phyloP scores from a whole-genome alignment of 805 yeast genomes.

The Yamadazyma olivae region DNA sequence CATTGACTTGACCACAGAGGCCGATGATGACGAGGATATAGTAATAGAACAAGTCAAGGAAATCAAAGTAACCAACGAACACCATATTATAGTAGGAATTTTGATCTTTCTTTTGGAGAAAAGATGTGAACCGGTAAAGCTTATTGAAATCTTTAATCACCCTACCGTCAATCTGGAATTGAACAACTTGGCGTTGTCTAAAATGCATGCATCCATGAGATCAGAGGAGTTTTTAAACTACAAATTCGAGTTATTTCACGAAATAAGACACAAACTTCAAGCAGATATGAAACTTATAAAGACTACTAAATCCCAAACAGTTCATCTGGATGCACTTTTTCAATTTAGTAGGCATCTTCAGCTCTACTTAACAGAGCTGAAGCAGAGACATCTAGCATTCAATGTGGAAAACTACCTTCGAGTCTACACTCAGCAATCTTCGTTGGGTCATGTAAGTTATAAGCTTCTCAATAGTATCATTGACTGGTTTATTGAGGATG shows the following conservation, averaged over 20 bases:
- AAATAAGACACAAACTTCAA: slow-evolving; percentile 25
- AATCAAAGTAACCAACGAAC: slow-evolving; percentile 15
- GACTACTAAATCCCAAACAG: slow-evolving; percentile 21
- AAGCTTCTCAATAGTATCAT: slow-evolving; percentile 24
- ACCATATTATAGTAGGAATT: slow-evolving; percentile 22
- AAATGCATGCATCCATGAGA: neutral
- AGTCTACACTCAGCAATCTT: slow-evolving; percentile 3
- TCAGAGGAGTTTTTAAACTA: slow-evolving; percentile 3
- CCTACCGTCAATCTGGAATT: slow-evolving; percentile 14
- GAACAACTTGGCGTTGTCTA: slow-evolving; percentile 12
- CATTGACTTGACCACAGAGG: neutral
- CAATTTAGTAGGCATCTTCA: slow-evolving; percentile 12
- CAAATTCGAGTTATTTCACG: slow-evolving; percentile 20
- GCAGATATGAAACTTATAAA: slow-evolving; percentile 17
- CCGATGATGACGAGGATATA: slow-evolving; percentile 2
- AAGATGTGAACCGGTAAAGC: slow-evolving; percentile 15
- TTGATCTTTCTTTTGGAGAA: slow-evolving; percentile 17
- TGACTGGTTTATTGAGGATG: slow-evolving; percentile 18
- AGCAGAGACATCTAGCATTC: slow-evolving; percentile 5
- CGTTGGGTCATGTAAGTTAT: slow-evolving; percentile 12
- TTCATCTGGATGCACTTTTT: slow-evolving; percentile 15
- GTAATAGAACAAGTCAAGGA: slow-evolving; percentile 9
- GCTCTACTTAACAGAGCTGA: slow-evolving; percentile 13
- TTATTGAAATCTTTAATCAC: slow-evolving; percentile 20
- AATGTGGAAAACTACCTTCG: slow-evolving; percentile 10